phyloP scores from a whole-genome alignment of 1,284 basidiomycete species.

The Rhizoctonia solani region DNA sequence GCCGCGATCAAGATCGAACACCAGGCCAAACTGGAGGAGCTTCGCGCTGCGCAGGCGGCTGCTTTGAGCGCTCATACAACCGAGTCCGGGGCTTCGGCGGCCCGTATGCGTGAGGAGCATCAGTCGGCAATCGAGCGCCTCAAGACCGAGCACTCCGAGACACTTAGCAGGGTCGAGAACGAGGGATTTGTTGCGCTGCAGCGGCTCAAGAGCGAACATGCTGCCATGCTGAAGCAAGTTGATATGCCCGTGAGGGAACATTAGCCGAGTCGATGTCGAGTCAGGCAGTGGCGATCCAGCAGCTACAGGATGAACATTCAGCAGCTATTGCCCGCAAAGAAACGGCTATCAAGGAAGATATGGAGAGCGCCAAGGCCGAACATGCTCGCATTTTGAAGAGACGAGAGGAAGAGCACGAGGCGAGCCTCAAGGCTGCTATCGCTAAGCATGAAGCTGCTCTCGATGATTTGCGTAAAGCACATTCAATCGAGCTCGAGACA shows the following conservation, averaged over 20 bases:
- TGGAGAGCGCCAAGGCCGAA: conserved; percentile 39
- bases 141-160: conserved; percentile 37
- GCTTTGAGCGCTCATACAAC: conserved; percentile 5
- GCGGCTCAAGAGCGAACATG: conserved; percentile 37
- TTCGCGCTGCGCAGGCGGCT: conserved; percentile 4
- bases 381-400: conserved; percentile 32
- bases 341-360: conserved; percentile 35
- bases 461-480: conserved; percentile 29
- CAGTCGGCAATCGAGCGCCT: conserved; percentile 61
- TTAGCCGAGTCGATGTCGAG: conserved; percentile 65
- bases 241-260: conserved; percentile 75
- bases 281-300: conserved; percentile 36
- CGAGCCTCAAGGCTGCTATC: conserved; percentile 47
- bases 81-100: conserved; percentile 8
- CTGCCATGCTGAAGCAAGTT: conserved; percentile 55
- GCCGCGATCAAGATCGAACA: conserved; percentile 37
- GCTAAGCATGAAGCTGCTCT: conserved; percentile 28
- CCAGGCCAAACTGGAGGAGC: conserved; percentile 16
- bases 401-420: conserved; percentile 53
- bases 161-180: conserved; percentile 29
- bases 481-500: conserved; percentile 4
- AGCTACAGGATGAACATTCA: conserved; percentile 41
- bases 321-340: conserved; percentile 39
- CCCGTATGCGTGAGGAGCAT: conserved; percentile 38
- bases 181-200: conserved; percentile 37